Percentiles rank a stretch among this genome's conserved stretches.
phyloP scores from a whole-genome alignment of 106 monocot species.

The Narthecium ossifragum region DNA sequence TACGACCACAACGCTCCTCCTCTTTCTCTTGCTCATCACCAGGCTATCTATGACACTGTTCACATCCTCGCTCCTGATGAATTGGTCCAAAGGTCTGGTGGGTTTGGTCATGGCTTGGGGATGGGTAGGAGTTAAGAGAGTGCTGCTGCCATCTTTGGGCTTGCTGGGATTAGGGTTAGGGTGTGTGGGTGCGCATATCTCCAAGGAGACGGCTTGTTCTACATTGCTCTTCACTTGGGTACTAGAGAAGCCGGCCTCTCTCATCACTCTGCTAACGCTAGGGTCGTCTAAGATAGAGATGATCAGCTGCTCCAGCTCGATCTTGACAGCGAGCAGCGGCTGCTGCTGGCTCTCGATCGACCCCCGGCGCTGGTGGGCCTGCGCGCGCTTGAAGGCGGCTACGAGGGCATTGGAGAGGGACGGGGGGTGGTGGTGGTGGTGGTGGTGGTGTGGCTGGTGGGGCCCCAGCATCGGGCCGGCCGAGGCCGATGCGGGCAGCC shows the following conservation, averaged over 20 bases:
- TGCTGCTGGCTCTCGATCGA: conserved; percentile 92
- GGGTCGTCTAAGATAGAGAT: conserved; percentile 89
- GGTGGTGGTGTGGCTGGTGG: conserved; percentile 4
- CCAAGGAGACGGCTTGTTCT: conserved; percentile 46
- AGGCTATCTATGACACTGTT: conserved; percentile 49
- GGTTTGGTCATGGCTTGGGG: neutral
- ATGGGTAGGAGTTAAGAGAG: neutral
- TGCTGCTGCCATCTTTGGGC: conserved; percentile 1
- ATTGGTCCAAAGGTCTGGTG: conserved; percentile 4
- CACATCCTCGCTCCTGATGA: conserved; percentile 37
- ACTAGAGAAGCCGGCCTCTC: conserved; percentile 95
- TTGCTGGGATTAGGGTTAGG: conserved; percentile 12
- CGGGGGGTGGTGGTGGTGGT: conserved; percentile 42
- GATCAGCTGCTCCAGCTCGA: conserved; percentile 92
- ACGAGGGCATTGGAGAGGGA: conserved; percentile 93
- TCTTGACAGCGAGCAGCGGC: conserved; percentile 79
- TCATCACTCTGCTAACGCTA: conserved; percentile 93
- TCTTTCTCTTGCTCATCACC: conserved; percentile 30
- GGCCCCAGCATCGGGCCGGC: conserved; percentile 25
- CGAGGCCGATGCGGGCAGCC: conserved; percentile 56
- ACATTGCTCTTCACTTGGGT: conserved; percentile 92
- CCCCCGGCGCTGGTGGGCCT: conserved; percentile 89
- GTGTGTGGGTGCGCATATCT: conserved; percentile 12
- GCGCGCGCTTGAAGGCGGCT: conserved; percentile 94
- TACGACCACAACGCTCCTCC: conserved; percentile 62